These are phyloP conservation scores for Fusarium sp. DNA, from an alignment of 2,329 filamentous ascomycete species.

Conservation along the genomic window DNA sequence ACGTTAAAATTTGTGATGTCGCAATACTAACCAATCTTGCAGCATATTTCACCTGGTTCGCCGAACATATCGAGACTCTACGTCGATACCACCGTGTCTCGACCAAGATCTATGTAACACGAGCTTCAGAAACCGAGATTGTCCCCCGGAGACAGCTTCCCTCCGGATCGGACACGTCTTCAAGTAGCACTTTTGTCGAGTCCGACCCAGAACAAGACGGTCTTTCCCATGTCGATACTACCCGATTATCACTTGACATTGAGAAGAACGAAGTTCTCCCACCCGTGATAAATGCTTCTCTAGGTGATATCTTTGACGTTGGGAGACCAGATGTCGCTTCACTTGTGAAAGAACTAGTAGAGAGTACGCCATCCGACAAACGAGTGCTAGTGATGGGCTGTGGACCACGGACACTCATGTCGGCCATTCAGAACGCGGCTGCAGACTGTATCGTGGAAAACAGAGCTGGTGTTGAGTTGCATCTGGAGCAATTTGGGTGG, in stretches of 20 bases:
- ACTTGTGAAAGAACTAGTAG: conserved; percentile 49
- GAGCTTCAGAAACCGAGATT: conserved; percentile 22
- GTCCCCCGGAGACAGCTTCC: conserved; percentile 8
- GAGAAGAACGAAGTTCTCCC: conserved; percentile 34
- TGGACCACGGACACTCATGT: conserved; percentile 57
- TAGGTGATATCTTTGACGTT: conserved; percentile 41
- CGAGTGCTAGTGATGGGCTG: conserved; percentile 58
- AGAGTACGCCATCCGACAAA: conserved; percentile 42
- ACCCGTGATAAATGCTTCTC: neutral
- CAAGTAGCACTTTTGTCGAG: neutral
- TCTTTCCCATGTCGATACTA: neutral
- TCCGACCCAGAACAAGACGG: conserved; percentile 24
- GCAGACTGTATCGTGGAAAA: conserved; percentile 52
- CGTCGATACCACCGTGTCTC: conserved; percentile 45
- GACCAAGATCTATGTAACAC: conserved; percentile 51
- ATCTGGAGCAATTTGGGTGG: conserved; percentile 61
- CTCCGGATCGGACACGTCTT: conserved; percentile 21
- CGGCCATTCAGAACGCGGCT: conserved; percentile 54
- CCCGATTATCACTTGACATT: conserved; percentile 6
- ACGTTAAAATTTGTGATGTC: accelerated
- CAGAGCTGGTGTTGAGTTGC: conserved; percentile 58
- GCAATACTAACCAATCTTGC: neutral
- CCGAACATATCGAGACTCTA: conserved; percentile 49
- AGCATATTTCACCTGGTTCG: conserved; percentile 54
- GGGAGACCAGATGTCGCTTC: conserved; percentile 52